A percentile compares a stretch with the other conserved stretches of the same genome.
Evolutionary conservation across 2,329 filamentous ascomycete species (phyloP).

Genomic region (Stagonosporopsis chrysanthemi): DNA sequence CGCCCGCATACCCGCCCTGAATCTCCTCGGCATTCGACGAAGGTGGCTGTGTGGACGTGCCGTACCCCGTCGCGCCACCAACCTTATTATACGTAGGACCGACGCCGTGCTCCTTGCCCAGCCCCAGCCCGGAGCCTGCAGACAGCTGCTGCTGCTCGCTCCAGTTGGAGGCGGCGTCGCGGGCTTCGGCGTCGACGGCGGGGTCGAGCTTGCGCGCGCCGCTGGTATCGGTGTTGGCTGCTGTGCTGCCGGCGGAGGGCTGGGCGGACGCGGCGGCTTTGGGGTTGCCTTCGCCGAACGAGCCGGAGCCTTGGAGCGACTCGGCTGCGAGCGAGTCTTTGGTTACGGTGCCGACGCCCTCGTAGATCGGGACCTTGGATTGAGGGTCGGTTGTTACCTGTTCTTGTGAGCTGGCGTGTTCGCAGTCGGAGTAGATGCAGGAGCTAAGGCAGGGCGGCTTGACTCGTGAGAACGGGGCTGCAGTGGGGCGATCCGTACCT

Average conservation of each 20-base stretch:
- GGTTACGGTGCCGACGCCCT: slow-evolving; percentile 69
- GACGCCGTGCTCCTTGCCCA: slow-evolving; percentile 45
- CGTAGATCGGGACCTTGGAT: slow-evolving; percentile 58
- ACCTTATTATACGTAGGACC: slow-evolving; percentile 46
- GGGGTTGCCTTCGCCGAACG: slow-evolving; percentile 66
- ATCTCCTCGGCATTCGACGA: slow-evolving; percentile 18
- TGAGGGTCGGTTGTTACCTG: slow-evolving; percentile 59
- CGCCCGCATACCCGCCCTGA: slow-evolving; percentile 44
- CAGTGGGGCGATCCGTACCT: slow-evolving; percentile 4
- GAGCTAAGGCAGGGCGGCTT: slow-evolving; percentile 1
- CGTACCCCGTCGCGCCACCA: slow-evolving; percentile 31
- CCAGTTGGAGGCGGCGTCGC: slow-evolving; percentile 53
- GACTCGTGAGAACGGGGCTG: not conserved
- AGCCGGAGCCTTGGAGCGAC: slow-evolving; percentile 67
- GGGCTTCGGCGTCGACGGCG: slow-evolving; percentile 55
- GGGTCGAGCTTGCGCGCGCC: slow-evolving; percentile 60
- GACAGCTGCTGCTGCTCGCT: slow-evolving; percentile 51
- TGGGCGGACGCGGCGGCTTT: slow-evolving; percentile 60
- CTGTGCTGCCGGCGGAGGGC: slow-evolving; percentile 61
- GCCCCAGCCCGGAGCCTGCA: slow-evolving; percentile 44
- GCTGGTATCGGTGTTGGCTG: slow-evolving; percentile 64
- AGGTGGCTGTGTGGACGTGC: slow-evolving; percentile 12
- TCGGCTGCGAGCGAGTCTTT: slow-evolving; percentile 79
- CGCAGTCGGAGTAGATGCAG: not conserved
- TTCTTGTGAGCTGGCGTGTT: not conserved